Base-by-base conservation (phyloP, 1,139 yeast genomes). In the Hansenula anomala region DNA sequence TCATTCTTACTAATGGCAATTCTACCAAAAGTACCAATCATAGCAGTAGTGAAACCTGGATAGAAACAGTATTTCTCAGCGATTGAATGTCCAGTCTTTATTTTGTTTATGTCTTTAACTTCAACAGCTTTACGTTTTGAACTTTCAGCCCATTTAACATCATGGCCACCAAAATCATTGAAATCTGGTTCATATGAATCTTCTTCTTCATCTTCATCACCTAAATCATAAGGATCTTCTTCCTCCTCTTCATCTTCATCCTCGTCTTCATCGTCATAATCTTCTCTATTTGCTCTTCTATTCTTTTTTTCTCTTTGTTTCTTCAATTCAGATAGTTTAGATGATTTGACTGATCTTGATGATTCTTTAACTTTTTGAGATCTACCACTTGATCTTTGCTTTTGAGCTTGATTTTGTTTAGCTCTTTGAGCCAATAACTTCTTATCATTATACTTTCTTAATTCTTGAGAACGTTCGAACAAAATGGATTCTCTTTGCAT, bases 401-500 rank as follows among this genome's bases (percentile, higher is more conserved):
- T 69, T 36, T 67, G 73, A 42, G 63, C 66, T 48, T 68, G 66
- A 48, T 80, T 75, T 49, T 78, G 75, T 53, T 67, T 73, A 51
- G 88, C 82, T 63, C 97, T 81, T 56, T 87, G 82, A 28, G 85
- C 87, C 54, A 94, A 78, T 55, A 83, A 80, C 56, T 76, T 75
- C 59, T 87, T 78, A 63, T 92, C 97, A 42, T 84, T 80, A 61
- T 71, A 89, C 48, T 83, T 77, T 59, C 90, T 95, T 80, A 88
- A 78, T 51, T 87, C 95, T 61, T 89, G 96, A 6, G 87, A 76
- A 62, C 99, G 86, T 44, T 92, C 97, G 54, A 87, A 94, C 44
- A 92, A 73, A 42, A 88, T 77, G 51, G 86, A 81, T 67, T 92
- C 98, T 55, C 97, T 80, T 54, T 85, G 85, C 59, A 92, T 78